These are phyloP conservation scores for Aspergillus sclerotioniger DNA, from an alignment of 495 filamentous ascomycete genomes.

Conservation along the genomic window DNA sequence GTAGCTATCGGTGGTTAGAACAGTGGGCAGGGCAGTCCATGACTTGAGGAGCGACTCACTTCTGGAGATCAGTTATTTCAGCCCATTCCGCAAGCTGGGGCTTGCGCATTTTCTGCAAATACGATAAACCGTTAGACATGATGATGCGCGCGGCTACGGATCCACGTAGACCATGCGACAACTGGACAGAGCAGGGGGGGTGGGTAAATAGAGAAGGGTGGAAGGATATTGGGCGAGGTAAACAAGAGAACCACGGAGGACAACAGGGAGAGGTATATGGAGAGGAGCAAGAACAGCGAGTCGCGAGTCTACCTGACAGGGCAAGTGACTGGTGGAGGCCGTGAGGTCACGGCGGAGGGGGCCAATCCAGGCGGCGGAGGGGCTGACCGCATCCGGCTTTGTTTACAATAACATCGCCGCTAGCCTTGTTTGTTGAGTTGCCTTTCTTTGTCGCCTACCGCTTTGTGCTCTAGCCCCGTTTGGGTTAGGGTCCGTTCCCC, in stretches of 20 bases:
- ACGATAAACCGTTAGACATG: slow-evolving; percentile 62
- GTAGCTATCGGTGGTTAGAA: slow-evolving; percentile 48
- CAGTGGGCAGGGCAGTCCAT: background rate
- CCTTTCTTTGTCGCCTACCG: no score
- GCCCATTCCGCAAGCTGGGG: slow-evolving; percentile 74
- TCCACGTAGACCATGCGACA: slow-evolving; percentile 51
- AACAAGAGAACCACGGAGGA: slow-evolving; percentile 1
- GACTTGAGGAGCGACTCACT: slow-evolving; percentile 50
- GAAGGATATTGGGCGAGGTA: slow-evolving; percentile 10
- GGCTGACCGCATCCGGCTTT: slow-evolving; percentile 22
- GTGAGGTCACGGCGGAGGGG: background rate
- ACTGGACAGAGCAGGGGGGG: slow-evolving; percentile 26
- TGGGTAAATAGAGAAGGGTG: slow-evolving; percentile 2
- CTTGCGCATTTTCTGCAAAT: slow-evolving; percentile 83
- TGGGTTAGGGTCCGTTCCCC: no score
- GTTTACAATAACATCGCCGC: slow-evolving; percentile 18
- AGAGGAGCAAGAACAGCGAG: background rate
- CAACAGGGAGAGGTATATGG: background rate
- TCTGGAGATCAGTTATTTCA: slow-evolving; percentile 65
- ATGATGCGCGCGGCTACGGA: slow-evolving; percentile 25
- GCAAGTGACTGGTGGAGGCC: background rate
- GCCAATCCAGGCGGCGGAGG: slow-evolving; percentile 16
- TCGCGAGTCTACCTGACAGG: background rate
- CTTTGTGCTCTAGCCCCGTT: no score
- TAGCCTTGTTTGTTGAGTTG: no score